Evolutionary conservation across 495 filamentous ascomycete genomes (phyloP).

Genomic region (Astrocystis sublimbata): DNA sequence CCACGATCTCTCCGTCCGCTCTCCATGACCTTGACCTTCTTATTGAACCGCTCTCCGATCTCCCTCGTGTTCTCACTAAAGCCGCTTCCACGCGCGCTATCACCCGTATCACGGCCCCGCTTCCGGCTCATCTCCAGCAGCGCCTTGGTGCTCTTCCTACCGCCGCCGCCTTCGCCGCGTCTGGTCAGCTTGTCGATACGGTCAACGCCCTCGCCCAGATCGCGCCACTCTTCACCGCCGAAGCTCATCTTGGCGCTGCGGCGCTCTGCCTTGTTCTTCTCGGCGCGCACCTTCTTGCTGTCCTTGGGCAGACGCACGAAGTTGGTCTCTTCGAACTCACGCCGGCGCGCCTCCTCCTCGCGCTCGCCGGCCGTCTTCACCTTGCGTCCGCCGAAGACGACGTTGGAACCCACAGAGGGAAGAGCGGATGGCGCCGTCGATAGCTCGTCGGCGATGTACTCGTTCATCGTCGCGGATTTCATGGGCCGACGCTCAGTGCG

Average conservation of each 20-base stretch:
- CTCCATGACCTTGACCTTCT: conserved; percentile 69
- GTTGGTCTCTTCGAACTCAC: conserved; percentile 82
- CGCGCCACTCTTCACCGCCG: conserved; percentile 84
- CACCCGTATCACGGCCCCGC: conserved; percentile 58
- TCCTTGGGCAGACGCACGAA: conserved; percentile 79
- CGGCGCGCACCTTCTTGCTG: conserved; percentile 72
- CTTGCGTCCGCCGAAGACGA: conserved; percentile 68
- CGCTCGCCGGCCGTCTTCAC: conserved; percentile 70
- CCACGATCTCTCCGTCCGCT: conserved; percentile 56
- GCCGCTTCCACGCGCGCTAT: conserved; percentile 60
- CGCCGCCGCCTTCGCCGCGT: conserved; percentile 51
- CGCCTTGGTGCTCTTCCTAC: conserved; percentile 54
- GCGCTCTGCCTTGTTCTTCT: conserved; percentile 47
- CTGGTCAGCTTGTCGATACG: conserved; percentile 71
- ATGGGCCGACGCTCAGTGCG: conserved; percentile 56
- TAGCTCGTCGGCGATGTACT: conserved; percentile 80
- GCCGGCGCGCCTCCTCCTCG: conserved; percentile 68
- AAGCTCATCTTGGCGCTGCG: conserved; percentile 54
- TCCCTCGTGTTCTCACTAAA: conserved; percentile 39
- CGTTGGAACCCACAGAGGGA: conserved; percentile 82
- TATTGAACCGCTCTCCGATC: conserved; percentile 71
- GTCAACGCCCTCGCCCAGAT: conserved; percentile 75
- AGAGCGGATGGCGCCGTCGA: conserved; percentile 73
- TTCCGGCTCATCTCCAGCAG: conserved; percentile 80
- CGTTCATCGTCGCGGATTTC: conserved; percentile 78